Conservation (phyloP, 805 yeast genomes). For the Lachancea mirantina region DNA sequence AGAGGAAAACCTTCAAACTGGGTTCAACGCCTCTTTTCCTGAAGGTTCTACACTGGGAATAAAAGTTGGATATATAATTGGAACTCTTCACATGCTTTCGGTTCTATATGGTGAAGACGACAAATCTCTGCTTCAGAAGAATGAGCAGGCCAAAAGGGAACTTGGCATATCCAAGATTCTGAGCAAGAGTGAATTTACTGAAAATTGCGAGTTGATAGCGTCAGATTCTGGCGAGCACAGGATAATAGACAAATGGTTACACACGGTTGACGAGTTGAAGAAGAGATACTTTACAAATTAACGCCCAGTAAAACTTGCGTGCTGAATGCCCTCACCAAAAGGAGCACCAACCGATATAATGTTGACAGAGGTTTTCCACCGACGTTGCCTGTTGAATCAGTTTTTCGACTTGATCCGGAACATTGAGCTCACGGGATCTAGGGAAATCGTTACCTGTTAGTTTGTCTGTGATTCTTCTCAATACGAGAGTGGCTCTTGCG, state of each 20-base stretch:
- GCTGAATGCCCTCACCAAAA: slow-evolving; percentile 61
- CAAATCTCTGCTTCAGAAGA: slow-evolving; percentile 16
- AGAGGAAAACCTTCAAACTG: slow-evolving; percentile 63
- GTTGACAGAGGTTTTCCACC: slow-evolving; percentile 92
- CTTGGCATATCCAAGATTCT: slow-evolving; percentile 54
- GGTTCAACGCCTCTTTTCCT: slow-evolving; percentile 77
- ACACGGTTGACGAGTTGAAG: slow-evolving; percentile 14
- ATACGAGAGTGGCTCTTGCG: slow-evolving; percentile 84
- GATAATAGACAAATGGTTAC: slow-evolving; percentile 42
- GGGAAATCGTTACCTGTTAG: slow-evolving; percentile 90
- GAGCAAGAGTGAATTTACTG: slow-evolving; percentile 46
- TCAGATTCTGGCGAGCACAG: slow-evolving; percentile 25
- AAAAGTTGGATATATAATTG: slow-evolving; percentile 57
- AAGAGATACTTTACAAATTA: slow-evolving; percentile 10
- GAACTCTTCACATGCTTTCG: slow-evolving; percentile 37
- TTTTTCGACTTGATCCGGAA: slow-evolving; percentile 87
- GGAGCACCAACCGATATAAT: slow-evolving; percentile 98
- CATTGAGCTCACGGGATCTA: slow-evolving; percentile 60
- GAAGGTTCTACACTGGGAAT: slow-evolving; percentile 66
- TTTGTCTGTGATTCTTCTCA: slow-evolving; percentile 86
- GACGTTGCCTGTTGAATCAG: slow-evolving; percentile 94
- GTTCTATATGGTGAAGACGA: slow-evolving; percentile 15
- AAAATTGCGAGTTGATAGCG: slow-evolving; percentile 34
- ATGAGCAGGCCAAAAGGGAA: slow-evolving; percentile 42
- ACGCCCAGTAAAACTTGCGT: neutral